phyloP scores from a whole-genome alignment of 1,284 basidiomycete genomes.

The Omphalotus olearius region DNA sequence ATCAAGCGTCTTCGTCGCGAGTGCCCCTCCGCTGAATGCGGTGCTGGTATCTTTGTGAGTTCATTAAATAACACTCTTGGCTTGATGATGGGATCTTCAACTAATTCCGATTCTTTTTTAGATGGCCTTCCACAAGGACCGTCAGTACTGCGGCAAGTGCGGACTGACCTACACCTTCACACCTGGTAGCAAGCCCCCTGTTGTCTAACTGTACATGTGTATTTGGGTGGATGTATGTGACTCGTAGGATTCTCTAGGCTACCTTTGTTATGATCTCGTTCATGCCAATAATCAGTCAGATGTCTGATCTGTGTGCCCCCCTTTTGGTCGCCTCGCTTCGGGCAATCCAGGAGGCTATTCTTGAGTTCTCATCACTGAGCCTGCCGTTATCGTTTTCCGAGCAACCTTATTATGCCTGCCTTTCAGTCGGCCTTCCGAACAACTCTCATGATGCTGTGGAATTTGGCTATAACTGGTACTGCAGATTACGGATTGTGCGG shows the following conservation, averaged over 20 bases:
- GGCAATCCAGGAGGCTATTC: background rate
- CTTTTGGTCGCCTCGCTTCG: background rate
- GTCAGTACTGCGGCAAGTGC: slow-evolving; percentile 95
- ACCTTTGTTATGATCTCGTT: slow-evolving; percentile 4
- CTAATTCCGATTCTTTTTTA: slow-evolving; percentile 22
- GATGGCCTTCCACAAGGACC: slow-evolving; percentile 95
- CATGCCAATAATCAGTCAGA: background rate
- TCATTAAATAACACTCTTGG: no score
- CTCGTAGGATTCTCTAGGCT: background rate
- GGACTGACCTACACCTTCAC: slow-evolving; percentile 89
- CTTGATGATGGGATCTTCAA: background rate
- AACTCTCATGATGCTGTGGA: no score
- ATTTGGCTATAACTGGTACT: no score
- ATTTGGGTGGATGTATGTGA: slow-evolving; percentile 4
- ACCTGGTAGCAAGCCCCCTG: slow-evolving; percentile 72
- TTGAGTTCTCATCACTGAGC: background rate
- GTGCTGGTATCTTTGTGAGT: slow-evolving; percentile 92
- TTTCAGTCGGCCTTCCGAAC: no score
- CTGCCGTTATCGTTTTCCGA: no score
- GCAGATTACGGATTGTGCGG: no score
- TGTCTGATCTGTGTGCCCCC: slow-evolving; percentile 1
- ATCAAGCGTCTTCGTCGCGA: slow-evolving; percentile 98
- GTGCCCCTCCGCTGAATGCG: slow-evolving; percentile 88
- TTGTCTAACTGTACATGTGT: slow-evolving; percentile 37
- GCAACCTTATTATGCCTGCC: no score